Evolutionary conservation across 169 alveolate species (phyloP).

Genomic region (Cryptosporidium sp.): DNA sequence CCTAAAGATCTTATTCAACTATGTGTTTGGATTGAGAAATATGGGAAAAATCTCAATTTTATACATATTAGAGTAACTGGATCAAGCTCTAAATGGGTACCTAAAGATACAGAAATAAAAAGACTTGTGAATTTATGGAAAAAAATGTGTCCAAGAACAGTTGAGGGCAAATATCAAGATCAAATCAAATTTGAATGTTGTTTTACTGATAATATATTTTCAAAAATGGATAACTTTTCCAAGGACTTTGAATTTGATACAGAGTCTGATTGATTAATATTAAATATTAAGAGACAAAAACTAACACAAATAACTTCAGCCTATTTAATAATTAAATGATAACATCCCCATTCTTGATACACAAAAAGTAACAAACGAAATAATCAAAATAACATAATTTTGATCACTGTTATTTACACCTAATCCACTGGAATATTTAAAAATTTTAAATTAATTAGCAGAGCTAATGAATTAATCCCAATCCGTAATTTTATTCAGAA

Average conservation of each 20-base stretch:
- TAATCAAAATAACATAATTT: no score
- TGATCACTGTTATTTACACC: no score
- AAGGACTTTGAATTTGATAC: not conserved
- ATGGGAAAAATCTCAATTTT: constrained; percentile 3
- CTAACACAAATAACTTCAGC: not conserved
- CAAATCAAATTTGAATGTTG: constrained; percentile 56
- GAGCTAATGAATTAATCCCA: not conserved
- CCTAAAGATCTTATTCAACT: constrained; percentile 9
- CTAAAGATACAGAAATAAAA: constrained; percentile 15
- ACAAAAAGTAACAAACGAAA: no score
- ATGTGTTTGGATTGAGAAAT: constrained; percentile 35
- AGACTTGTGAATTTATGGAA: constrained; percentile 17
- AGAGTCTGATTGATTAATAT: constrained; percentile 15
- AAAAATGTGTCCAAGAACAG: constrained; percentile 44
- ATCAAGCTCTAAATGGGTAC: constrained; percentile 54
- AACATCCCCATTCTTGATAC: no score
- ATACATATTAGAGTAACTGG: constrained; percentile 68
- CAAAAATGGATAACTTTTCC: constrained; percentile 13
- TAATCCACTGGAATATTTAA: not conserved
- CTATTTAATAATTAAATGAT: not conserved
- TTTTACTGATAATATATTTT: constrained; percentile 48
- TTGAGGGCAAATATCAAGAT: not conserved
- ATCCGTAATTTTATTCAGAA: not conserved
- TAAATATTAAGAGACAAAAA: not conserved
- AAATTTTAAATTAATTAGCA: not conserved